These are phyloP conservation scores for Crithidia thermophila DNA, from an alignment of 208 protist genomes.

Conservation along the genomic window DNA sequence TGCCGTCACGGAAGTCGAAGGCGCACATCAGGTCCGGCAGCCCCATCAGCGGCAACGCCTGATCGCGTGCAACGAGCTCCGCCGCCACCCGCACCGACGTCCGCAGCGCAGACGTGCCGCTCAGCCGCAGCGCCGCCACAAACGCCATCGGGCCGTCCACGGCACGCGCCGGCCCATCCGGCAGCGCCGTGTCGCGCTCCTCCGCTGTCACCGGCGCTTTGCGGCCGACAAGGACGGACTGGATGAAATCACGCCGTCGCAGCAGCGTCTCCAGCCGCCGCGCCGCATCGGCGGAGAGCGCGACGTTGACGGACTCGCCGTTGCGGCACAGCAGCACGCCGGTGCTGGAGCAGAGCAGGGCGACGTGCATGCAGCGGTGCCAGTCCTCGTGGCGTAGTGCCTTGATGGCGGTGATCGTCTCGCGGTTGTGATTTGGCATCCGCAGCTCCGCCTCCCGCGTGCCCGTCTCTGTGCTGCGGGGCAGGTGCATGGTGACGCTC, in stretches of 20 bases:
- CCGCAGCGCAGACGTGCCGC: slow-evolving; percentile 32
- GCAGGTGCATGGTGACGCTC: slow-evolving; percentile 15
- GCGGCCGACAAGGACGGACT: slow-evolving; percentile 26
- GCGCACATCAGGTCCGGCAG: slow-evolving; percentile 36
- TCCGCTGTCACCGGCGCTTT: neutral
- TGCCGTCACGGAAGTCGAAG: slow-evolving; percentile 41
- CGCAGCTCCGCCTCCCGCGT: neutral
- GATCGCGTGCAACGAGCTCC: slow-evolving; percentile 38
- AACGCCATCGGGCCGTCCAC: slow-evolving; percentile 32
- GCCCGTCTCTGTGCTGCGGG: neutral
- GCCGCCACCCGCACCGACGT: slow-evolving; percentile 33
- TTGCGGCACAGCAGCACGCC: slow-evolving; percentile 32
- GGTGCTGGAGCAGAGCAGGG: slow-evolving; percentile 28
- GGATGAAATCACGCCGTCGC: slow-evolving; percentile 16
- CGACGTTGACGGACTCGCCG: slow-evolving; percentile 30
- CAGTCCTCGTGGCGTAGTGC: slow-evolving; percentile 37
- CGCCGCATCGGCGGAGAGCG: slow-evolving; percentile 18
- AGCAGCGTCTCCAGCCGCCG: slow-evolving; percentile 25
- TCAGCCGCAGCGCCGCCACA: slow-evolving; percentile 27
- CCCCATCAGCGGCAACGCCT: slow-evolving; percentile 33
- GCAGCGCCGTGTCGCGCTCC: neutral
- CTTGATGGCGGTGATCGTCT: slow-evolving; percentile 7
- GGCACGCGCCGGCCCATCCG: slow-evolving; percentile 12
- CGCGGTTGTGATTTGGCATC: neutral
- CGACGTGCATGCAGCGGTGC: slow-evolving; percentile 45